Evolutionary conservation across 441 rosid genomes (phyloP).

Genomic region (Adansonia gregorii): DNA sequence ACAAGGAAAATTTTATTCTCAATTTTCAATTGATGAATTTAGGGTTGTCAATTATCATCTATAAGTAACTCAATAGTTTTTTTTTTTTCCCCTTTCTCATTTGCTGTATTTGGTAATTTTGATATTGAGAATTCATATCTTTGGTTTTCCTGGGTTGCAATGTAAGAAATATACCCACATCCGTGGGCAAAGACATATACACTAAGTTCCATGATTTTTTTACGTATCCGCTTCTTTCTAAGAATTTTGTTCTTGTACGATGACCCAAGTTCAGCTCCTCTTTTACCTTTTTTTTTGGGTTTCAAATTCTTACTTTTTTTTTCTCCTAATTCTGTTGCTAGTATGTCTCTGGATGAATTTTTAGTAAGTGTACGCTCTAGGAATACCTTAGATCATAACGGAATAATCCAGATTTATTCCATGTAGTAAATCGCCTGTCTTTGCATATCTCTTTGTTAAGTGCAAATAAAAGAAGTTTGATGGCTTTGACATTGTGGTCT

Average conservation of each 20-base stretch:
- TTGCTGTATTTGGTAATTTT: not conserved
- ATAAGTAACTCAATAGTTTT: not conserved
- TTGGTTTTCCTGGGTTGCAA: not conserved
- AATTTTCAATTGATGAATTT: not conserved
- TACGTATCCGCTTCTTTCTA: not conserved
- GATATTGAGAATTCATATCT: not conserved
- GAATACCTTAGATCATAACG: not conserved
- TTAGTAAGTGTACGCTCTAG: not conserved
- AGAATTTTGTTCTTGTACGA: not conserved
- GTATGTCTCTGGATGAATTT: not conserved
- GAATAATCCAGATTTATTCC: not conserved
- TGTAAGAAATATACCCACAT: not conserved
- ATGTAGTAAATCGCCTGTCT: not conserved
- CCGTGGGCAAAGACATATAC: not conserved
- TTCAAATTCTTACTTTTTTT: not conserved
- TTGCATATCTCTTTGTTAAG: not conserved
- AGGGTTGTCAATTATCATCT: not conserved
- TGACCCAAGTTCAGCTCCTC: not conserved
- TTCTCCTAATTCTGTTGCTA: not conserved
- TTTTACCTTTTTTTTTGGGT: not conserved
- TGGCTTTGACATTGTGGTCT: not conserved
- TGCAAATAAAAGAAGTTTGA: not conserved
- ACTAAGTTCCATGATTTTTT: not conserved
- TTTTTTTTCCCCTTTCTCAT: not conserved
- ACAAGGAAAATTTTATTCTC: not conserved